Evolutionary conservation across 805 yeast species (phyloP), one percentile per base, ranked within the genome.

Genomic region (Candida qinlingensis): DNA sequence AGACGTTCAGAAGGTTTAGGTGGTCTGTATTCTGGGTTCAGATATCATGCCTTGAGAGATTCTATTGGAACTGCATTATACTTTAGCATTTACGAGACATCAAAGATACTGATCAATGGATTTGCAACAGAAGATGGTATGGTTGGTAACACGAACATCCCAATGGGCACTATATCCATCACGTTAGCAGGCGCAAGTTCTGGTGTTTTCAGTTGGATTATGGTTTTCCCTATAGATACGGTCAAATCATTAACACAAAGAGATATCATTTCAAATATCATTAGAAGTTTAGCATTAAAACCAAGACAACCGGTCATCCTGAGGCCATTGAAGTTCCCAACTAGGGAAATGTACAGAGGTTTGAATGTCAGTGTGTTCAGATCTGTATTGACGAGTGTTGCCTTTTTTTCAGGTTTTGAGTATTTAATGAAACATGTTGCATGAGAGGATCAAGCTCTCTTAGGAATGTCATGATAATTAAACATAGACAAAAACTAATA

Each of bases 151-250:
- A 48, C 67, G 56, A 45, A 47, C 25, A 54, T 58, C 28, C 63
- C 63, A 25, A 47, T 68, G 38, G 61, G 66, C 33, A 70, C 82
- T 2, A 31, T 74, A 6, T 69, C 80, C 7, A 72, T 83, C 26
- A 81, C 84, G 4, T 35, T 82, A 3, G 85, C 92, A 0, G 96
- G 95, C n/a, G 96, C 89, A 0, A 53, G 81, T 27, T 79, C 94
- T 4, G 96, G 96, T 3, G 76, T 83, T 13, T 66, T 84, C 13
- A 75, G 89, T 44, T 87, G 96, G 95, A 66, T 80, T 3, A 64
- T 80, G 1, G 82, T 87, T 4, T 89, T 85, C 67, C 95, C 96
- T 4, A 62, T 88, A 9, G 96, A 88, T 63, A 88, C 96, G 0
- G 72, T 85, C 50, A 88, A 89, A 61, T 80, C 91, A 1, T 73